These are phyloP conservation scores for Symmetrospora coprosmae DNA, from an alignment of 768 basidiomycete genomes.

Conservation along the genomic window DNA sequence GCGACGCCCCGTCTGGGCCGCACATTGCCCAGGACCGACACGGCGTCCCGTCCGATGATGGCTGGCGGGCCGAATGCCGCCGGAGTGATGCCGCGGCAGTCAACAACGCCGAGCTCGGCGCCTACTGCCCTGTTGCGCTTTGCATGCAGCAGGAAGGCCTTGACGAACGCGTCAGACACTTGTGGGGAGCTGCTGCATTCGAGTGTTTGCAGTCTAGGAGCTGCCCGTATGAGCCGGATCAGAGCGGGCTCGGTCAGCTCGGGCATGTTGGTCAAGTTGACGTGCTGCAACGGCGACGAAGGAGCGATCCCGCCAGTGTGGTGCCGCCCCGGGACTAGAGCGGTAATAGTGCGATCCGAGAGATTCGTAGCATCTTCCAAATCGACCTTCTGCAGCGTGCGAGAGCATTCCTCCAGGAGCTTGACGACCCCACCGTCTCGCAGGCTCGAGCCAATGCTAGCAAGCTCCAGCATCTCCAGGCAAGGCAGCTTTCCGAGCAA, in stretches of 20 bases:
- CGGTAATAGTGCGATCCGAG: neutral
- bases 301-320: neutral
- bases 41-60: neutral
- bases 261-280: constrained; percentile 5
- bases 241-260: constrained; percentile 5
- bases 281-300: neutral
- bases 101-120: neutral
- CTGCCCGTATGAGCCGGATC: neutral
- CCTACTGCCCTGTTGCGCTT: neutral
- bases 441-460: constrained; percentile 11
- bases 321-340: constrained; percentile 2
- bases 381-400: neutral
- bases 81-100: neutral
- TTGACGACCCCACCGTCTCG: constrained; percentile 11
- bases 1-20: constrained; percentile 4
- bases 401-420: constrained; percentile 3
- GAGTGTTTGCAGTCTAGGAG: neutral
- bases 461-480: constrained; percentile 1
- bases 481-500: neutral
- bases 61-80: constrained; percentile 1
- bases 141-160: neutral
- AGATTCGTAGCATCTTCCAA: constrained; percentile 17
- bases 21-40: neutral
- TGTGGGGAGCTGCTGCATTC: neutral
- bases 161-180: constrained; percentile 2